Base-by-base conservation (phyloP, 2,329 filamentous ascomycete species). In the Talaromyces islandicus region DNA sequence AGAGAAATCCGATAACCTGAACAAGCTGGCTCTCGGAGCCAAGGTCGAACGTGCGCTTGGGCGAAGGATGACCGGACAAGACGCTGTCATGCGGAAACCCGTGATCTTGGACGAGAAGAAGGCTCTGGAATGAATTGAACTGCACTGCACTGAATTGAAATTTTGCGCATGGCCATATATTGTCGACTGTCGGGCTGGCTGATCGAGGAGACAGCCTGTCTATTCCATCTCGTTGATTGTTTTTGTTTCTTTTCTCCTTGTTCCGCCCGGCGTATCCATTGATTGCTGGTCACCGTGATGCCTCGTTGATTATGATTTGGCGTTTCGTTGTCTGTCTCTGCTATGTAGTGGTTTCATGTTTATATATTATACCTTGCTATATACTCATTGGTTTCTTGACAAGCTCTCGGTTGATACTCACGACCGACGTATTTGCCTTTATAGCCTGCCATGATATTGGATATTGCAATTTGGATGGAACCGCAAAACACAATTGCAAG, bases 31-130 rank as follows among this genome's bases (percentile, higher is more conserved):
- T 41, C 84, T 96, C 57, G 90, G 92, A 54, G 92, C 92, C 62
- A 96, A 96, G 79, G 85, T 96, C 46, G 92, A 96, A 73, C 87
- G 92, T 62, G 92, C 92, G 24, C 85, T 97, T 59, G 88, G 88
- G 66, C 84, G 92, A 66, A 85, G 92, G 70, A 94, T 96, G 92
- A 88, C 85, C 29, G 80, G 89, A 66, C 92, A 97, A 76, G 92
- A 97, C 69, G 92, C 92, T 65, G 71, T 77, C 55, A 88, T 90
- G 74, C 92, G 94, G 30, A 86, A 88, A 64, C 84, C 78, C 30
- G 78, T 77, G 30, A 35, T 46, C 17, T 60, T 77, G 62, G 72
- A 66, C 51, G 77, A 77, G 67, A 78, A 79, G 65, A 60, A 67
- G 64, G 60, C 60, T n/a, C 19, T 62, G 54, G 60, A 60, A 21